Conservation (phyloP, 2,329 filamentous ascomycete species). For the Penicillium sp. region DNA sequence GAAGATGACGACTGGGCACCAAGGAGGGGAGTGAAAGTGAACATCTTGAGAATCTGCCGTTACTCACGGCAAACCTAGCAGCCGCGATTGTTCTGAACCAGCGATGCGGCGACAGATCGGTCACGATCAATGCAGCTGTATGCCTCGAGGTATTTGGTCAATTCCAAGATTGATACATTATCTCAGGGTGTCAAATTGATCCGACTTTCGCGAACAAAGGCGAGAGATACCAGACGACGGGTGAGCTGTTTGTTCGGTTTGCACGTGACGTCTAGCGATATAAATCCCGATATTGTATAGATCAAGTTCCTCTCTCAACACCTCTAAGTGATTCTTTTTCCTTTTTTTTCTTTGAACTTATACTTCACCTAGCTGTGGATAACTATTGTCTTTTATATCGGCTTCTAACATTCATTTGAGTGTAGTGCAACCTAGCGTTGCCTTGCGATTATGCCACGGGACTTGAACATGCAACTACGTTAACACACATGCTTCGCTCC, state of each 20-base stretch:
- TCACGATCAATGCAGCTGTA: constrained; percentile 2
- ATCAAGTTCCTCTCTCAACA: background rate
- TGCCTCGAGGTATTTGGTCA: background rate
- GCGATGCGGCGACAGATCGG: background rate
- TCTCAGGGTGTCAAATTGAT: background rate
- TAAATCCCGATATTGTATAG: background rate
- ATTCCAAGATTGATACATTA: background rate
- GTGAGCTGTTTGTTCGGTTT: constrained; percentile 1
- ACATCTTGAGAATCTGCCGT: constrained; percentile 59
- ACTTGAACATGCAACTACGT: background rate
- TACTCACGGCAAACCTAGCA: constrained; percentile 10
- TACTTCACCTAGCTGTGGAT: background rate
- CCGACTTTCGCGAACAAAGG: background rate
- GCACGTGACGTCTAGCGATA: background rate
- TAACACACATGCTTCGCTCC: background rate
- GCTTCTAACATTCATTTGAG: too few species aligned
- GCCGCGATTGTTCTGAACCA: constrained; percentile 3
- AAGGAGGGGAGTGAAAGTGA: constrained; percentile 89
- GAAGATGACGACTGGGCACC: constrained; percentile 81
- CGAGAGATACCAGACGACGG: background rate
- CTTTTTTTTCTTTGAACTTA: too few species aligned
- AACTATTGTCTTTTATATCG: background rate
- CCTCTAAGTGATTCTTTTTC: background rate
- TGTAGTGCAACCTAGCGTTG: background rate
- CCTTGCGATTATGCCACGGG: background rate